These are phyloP conservation scores for Pulveroboletus sp. DNA, from an alignment of 768 basidiomycete genomes.

Conservation along the genomic window DNA sequence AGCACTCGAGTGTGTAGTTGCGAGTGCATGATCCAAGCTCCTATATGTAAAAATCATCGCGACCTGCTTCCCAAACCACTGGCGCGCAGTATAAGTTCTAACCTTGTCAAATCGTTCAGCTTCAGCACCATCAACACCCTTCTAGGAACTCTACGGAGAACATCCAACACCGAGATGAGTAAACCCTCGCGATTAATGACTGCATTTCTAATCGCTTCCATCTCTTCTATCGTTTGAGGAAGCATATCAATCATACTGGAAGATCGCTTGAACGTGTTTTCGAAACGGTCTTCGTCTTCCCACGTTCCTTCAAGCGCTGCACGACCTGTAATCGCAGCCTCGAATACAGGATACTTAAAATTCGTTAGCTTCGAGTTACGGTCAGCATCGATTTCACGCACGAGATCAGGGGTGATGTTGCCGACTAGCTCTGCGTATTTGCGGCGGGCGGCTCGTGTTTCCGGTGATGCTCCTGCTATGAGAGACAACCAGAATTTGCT, in stretches of 20 bases:
- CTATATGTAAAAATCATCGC: constrained; percentile 31
- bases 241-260: constrained; percentile 73
- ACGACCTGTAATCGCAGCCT: constrained; percentile 87
- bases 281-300: constrained; percentile 36
- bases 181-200: constrained; percentile 81
- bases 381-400: constrained; percentile 32
- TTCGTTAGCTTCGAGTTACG: constrained; percentile 1
- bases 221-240: constrained; percentile 70
- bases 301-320: constrained; percentile 65
- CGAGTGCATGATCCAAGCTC: constrained; percentile 77
- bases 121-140: constrained; percentile 81
- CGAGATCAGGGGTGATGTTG: constrained; percentile 83
- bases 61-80: neutral
- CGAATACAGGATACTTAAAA: constrained; percentile 83
- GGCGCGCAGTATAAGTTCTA: neutral
- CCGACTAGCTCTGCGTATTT: constrained; percentile 90
- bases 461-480: constrained; percentile 64
- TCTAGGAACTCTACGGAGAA: constrained; percentile 81
- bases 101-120: constrained; percentile 79
- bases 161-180: constrained; percentile 78
- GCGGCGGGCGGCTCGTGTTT: constrained; percentile 61
- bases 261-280: constrained; percentile 48
- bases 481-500: constrained; percentile 89
- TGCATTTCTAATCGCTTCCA: constrained; percentile 76
- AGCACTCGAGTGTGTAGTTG: constrained; percentile 82